These are phyloP conservation scores for Penicillium nordicum DNA, from an alignment of 2,329 filamentous ascomycete species.

Conservation along the genomic window DNA sequence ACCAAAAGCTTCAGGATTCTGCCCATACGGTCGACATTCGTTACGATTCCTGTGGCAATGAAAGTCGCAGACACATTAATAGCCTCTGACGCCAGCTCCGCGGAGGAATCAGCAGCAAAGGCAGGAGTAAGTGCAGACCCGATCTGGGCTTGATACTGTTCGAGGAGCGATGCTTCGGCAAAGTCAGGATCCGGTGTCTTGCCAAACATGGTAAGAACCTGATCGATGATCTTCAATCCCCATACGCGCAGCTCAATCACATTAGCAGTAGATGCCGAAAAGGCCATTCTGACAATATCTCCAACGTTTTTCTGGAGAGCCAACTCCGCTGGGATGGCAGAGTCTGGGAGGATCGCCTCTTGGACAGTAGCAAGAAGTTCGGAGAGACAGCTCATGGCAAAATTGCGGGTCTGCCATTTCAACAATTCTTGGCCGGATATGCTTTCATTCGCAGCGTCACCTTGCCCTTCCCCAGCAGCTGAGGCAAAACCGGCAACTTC, in stretches of 20 bases:
- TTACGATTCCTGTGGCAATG: constrained; percentile 94
- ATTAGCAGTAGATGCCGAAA: constrained; percentile 91
- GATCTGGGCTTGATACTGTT: constrained; percentile 98
- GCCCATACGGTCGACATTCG: constrained; percentile 97
- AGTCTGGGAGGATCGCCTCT: constrained; percentile 74
- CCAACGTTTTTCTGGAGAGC: constrained; percentile 80
- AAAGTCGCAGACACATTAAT: constrained; percentile 98
- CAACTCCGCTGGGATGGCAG: constrained; percentile 71
- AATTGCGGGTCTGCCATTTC: constrained; percentile 92
- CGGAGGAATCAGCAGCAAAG: constrained; percentile 92
- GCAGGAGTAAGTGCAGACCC: constrained; percentile 93
- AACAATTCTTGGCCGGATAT: constrained; percentile 75
- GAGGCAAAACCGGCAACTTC: constrained; percentile 93
- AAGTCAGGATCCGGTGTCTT: constrained; percentile 95
- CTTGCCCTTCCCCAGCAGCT: constrained; percentile 61
- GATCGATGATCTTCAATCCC: constrained; percentile 90
- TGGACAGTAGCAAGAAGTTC: constrained; percentile 76
- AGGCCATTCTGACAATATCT: constrained; percentile 93
- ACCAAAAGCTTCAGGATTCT: constrained; percentile 93
- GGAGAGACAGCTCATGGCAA: constrained; percentile 83
- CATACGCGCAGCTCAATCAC: constrained; percentile 86
- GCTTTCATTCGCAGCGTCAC: constrained; percentile 49
- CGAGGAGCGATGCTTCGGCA: constrained; percentile 89
- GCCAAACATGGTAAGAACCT: constrained; percentile 92
- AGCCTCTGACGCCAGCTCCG: constrained; percentile 90